phyloP scores from a whole-genome alignment of 1,284 basidiomycete genomes.

The Pseudozyma thailandica region DNA sequence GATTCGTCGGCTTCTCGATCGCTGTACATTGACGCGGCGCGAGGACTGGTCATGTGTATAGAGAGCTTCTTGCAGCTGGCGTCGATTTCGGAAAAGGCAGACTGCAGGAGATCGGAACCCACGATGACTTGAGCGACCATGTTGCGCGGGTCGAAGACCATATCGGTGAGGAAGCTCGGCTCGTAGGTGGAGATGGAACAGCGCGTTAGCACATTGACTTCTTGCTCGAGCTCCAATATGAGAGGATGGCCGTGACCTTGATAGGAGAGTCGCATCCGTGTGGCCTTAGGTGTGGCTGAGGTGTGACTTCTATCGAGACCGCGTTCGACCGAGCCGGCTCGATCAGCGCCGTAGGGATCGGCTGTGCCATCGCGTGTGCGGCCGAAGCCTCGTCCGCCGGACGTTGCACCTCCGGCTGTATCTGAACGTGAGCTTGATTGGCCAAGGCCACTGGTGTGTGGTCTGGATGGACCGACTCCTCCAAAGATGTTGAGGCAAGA shows the following conservation, averaged over 20 bases:
- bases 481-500: conserved; percentile 93
- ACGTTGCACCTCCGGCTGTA: background rate
- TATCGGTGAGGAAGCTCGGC: conserved; percentile 81
- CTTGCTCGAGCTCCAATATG: conserved; percentile 78
- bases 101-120: conserved; percentile 44
- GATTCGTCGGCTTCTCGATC: background rate
- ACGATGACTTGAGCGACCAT: conserved; percentile 53
- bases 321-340: conserved; percentile 21
- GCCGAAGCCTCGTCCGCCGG: conserved; percentile 11
- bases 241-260: conserved; percentile 81
- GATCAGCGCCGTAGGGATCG: conserved; percentile 23
- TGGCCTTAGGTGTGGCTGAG: conserved; percentile 66
- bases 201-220: conserved; percentile 87
- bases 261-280: conserved; percentile 86
- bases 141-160: conserved; percentile 75
- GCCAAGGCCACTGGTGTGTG: conserved; percentile 1
- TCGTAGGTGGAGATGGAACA: conserved; percentile 89
- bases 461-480: conserved; percentile 72
- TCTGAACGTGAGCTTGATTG: conserved; percentile 13
- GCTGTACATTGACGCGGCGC: conserved; percentile 1
- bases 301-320: conserved; percentile 14
- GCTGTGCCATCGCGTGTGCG: conserved; percentile 29
- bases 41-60: conserved; percentile 29
- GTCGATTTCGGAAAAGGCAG: conserved; percentile 49
- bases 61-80: conserved; percentile 45